Percentiles rank a stretch among this genome's conserved stretches.
phyloP scores from a whole-genome alignment of 1,284 basidiomycete species.

The Malassezia arunalokei region DNA sequence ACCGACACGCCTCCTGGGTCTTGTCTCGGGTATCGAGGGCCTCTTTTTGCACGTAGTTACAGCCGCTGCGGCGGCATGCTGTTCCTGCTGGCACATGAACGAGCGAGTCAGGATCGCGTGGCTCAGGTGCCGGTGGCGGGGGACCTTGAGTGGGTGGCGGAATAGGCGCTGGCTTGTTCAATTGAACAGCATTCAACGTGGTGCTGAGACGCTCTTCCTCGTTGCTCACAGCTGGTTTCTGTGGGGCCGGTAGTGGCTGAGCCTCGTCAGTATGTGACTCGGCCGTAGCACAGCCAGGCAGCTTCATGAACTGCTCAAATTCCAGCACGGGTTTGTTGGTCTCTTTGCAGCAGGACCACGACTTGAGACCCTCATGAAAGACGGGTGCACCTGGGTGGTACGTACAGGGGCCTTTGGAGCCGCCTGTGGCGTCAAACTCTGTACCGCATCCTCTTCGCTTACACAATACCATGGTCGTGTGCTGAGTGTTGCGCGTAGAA shows the following conservation, averaged over 20 bases:
- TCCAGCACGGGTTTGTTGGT: slow-evolving; percentile 45
- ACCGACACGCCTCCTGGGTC: slow-evolving; percentile 25
- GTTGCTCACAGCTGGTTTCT: not conserved
- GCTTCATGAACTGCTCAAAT: slow-evolving; percentile 41
- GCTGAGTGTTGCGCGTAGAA: not conserved
- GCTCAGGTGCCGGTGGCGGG: slow-evolving; percentile 3
- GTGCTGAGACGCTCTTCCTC: not conserved
- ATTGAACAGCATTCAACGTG: slow-evolving; percentile 3
- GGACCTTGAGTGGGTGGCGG: not conserved
- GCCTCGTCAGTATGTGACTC: slow-evolving; percentile 28
- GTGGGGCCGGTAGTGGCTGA: slow-evolving; percentile 12
- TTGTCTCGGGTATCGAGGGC: slow-evolving; percentile 12
- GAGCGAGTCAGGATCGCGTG: slow-evolving; percentile 2
- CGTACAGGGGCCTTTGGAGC: slow-evolving; percentile 17
- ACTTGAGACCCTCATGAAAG: slow-evolving; percentile 45
- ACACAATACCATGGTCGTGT: slow-evolving; percentile 31
- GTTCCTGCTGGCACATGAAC: not conserved
- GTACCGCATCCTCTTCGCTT: slow-evolving; percentile 39
- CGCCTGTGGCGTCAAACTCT: slow-evolving; percentile 21
- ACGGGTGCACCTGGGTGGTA: slow-evolving; percentile 43
- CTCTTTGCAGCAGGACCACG: slow-evolving; percentile 45
- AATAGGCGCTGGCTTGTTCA: not conserved
- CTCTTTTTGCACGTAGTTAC: not conserved
- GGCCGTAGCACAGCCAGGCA: slow-evolving; percentile 29
- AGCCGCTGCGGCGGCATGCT: slow-evolving; percentile 7